These are phyloP conservation scores for Fusarium xyrophilum DNA, from an alignment of 2,329 filamentous ascomycete genomes.

Conservation along the genomic window DNA sequence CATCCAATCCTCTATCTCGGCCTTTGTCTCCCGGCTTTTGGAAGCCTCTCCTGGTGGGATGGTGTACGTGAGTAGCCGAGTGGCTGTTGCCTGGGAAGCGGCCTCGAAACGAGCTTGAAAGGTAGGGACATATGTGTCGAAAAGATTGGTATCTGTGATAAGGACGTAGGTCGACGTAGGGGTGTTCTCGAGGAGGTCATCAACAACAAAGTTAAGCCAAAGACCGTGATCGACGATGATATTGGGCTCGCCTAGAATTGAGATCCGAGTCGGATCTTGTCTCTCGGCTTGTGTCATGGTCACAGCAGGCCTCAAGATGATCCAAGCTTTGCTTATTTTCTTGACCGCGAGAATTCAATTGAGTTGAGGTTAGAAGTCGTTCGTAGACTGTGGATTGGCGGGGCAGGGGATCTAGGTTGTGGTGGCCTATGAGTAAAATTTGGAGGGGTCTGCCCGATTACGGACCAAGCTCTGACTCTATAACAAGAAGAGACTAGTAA, in stretches of 20 bases:
- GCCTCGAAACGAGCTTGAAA: slow-evolving; percentile 63
- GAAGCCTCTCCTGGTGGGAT: slow-evolving; percentile 93
- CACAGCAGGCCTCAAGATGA: slow-evolving; percentile 3
- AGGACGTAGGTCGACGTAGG: slow-evolving; percentile 92
- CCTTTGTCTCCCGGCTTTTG: slow-evolving; percentile 92
- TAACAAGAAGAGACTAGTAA: slow-evolving; percentile 7
- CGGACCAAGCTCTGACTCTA: slow-evolving; percentile 25
- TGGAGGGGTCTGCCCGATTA: slow-evolving; percentile 28
- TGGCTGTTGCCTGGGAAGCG: slow-evolving; percentile 43
- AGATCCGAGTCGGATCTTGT: slow-evolving; percentile 65
- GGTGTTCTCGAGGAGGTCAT: slow-evolving; percentile 80
- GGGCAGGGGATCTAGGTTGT: slow-evolving; percentile 2
- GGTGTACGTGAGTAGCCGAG: slow-evolving; percentile 81
- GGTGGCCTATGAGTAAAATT: slow-evolving; percentile 22
- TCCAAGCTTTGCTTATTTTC: slow-evolving; percentile 12
- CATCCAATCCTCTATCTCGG: slow-evolving; percentile 97
- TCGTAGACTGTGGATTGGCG: slow-evolving; percentile 6
- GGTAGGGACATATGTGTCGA: slow-evolving; percentile 76
- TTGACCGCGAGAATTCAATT: slow-evolving; percentile 5
- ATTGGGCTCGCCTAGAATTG: slow-evolving; percentile 85
- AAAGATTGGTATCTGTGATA: slow-evolving; percentile 94
- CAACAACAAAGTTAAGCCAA: slow-evolving; percentile 81
- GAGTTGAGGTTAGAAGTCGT: slow-evolving; percentile 2
- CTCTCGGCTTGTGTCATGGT: slow-evolving; percentile 40
- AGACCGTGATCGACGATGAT: slow-evolving; percentile 93